Evolutionary conservation across 2,329 filamentous ascomycete genomes (phyloP).

Genomic region (Fusarium tjaetaba): DNA sequence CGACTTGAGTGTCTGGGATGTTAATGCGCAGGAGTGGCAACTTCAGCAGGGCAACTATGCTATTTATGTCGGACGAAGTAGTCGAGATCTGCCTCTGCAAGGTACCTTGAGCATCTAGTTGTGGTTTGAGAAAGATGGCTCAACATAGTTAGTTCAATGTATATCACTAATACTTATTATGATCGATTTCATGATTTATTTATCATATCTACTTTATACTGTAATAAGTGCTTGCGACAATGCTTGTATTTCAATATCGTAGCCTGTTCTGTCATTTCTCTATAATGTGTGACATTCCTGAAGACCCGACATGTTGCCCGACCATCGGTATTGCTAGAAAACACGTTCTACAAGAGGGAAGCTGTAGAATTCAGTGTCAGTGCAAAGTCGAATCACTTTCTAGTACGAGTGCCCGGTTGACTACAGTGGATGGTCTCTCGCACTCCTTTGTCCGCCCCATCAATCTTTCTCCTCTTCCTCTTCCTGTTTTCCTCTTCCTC

Average conservation of each 20-base stretch:
- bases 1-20: slow-evolving; percentile 12
- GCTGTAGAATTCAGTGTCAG: fast-evolving
- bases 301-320: fast-evolving
- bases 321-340: fast-evolving
- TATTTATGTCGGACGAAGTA: slow-evolving; percentile 4
- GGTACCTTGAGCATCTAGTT: not conserved
- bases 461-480: not conserved
- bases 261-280: not conserved
- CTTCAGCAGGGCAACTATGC: slow-evolving; percentile 6
- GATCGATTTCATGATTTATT: too few relatives aligned
- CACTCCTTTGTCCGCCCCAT: not conserved
- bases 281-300: fast-evolving
- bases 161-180: not conserved
- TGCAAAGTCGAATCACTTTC: not conserved
- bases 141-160: not conserved
- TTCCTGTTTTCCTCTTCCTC: not conserved
- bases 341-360: fast-evolving
- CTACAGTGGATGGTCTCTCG: not conserved
- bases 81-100: slow-evolving; percentile 5
- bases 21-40: slow-evolving; percentile 10
- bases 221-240: fast-evolving
- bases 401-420: not conserved
- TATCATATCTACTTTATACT: fast-evolving
- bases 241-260: not conserved
- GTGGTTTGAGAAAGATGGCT: fast-evolving